Evolutionary conservation across 208 protist genomes (phyloP).

Genomic region (Leishmania tarentolae): DNA sequence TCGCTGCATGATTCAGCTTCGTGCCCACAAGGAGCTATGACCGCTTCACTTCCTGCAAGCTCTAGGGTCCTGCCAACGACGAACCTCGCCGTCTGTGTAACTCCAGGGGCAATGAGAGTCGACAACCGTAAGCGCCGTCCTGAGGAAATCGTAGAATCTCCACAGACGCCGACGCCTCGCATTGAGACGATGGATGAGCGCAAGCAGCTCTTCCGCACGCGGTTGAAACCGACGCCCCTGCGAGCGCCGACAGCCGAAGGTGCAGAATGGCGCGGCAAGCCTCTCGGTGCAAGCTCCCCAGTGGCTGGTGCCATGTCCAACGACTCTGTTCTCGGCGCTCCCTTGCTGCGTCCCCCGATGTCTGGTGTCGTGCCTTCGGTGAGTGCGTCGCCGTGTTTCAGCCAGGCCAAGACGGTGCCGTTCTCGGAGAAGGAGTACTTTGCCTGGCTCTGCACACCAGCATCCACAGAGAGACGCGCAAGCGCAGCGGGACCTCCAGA

Average conservation of each 20-base stretch:
- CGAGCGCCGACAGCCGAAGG: background rate
- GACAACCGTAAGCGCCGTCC: background rate
- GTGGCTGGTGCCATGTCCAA: background rate
- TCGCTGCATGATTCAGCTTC: background rate
- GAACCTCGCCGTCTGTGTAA: background rate
- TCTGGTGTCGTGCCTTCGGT: slow-evolving; percentile 5
- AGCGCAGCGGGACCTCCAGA: background rate
- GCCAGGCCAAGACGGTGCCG: background rate
- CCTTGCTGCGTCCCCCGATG: slow-evolving; percentile 3
- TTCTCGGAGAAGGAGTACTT: slow-evolving; percentile 25
- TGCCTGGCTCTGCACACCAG: slow-evolving; percentile 6
- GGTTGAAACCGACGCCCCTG: background rate
- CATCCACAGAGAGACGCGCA: slow-evolving; percentile 3
- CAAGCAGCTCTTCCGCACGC: background rate
- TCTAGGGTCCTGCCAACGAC: background rate
- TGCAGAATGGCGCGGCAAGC: background rate
- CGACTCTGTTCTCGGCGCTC: background rate
- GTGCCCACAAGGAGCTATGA: background rate
- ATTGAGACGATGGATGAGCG: slow-evolving; percentile 12
- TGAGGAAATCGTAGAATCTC: background rate
- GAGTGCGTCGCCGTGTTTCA: background rate
- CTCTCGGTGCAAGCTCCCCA: background rate
- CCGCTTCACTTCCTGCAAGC: background rate
- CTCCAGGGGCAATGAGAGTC: background rate
- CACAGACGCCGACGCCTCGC: background rate